phyloP scores from a whole-genome alignment of 225 moss, liverwort and hornwort species.

The Rhytidiadelphus loreus region DNA sequence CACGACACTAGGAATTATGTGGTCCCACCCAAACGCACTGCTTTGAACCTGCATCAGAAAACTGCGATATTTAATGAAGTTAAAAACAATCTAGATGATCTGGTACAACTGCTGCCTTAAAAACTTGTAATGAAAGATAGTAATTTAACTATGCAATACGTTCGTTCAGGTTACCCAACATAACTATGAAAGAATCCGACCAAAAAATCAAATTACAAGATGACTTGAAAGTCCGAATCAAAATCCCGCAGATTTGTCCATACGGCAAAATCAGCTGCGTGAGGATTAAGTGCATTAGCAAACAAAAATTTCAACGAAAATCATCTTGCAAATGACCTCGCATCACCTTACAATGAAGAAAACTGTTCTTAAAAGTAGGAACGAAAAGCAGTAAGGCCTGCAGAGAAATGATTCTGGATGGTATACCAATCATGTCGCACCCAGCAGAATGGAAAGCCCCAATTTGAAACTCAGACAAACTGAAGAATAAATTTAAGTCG shows the following conservation, averaged over 20 bases:
- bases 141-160: not conserved
- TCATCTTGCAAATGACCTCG: not conserved
- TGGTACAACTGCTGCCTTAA: not conserved
- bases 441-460: not conserved
- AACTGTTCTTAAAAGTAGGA: not conserved
- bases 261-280: not conserved
- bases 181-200: not conserved
- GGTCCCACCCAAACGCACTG: conserved; percentile 92
- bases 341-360: not conserved
- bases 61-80: not conserved
- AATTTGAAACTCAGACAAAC: not conserved
- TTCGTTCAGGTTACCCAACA: not conserved
- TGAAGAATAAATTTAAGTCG: not conserved
- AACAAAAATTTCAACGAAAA: not conserved
- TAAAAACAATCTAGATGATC: not conserved
- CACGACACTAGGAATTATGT: conserved; percentile 87
- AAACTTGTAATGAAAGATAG: not conserved
- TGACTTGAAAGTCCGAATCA: not conserved
- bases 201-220: not conserved
- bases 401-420: not conserved
- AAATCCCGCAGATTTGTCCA: not conserved
- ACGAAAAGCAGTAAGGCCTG: not conserved
- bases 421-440: not conserved
- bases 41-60: conserved; percentile 62
- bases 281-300: not conserved